Evolutionary conservation across 108 stramenopile genomes (phyloP).

Genomic region (Aurantiochytrium sp.): DNA sequence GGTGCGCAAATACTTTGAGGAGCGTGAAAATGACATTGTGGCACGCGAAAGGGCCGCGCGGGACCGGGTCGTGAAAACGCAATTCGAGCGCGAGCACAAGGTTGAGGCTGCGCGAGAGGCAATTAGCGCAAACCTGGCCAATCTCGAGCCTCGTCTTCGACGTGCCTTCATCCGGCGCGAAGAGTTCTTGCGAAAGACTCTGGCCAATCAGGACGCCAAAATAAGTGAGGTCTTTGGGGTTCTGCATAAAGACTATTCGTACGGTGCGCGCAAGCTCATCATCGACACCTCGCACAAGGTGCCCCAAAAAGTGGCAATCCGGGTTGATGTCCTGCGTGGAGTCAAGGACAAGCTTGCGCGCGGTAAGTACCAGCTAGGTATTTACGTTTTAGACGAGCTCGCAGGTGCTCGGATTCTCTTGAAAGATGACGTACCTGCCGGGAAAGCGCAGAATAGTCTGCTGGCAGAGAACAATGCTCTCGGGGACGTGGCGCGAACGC

Average conservation of each 20-base stretch:
- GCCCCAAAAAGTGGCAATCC: neutral
- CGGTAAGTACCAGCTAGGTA: neutral
- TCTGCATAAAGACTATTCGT: neutral
- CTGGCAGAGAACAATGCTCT: neutral
- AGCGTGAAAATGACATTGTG: neutral
- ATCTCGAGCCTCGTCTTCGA: neutral
- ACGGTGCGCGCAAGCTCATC: neutral
- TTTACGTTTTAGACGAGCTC: neutral
- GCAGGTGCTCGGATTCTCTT: neutral
- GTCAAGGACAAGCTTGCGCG: neutral
- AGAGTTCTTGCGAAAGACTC: neutral
- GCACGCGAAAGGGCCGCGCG: neutral
- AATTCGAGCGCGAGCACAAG: neutral
- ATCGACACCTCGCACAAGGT: neutral
- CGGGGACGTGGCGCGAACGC: neutral
- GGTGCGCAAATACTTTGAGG: neutral
- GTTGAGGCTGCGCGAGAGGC: neutral
- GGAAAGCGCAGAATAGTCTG: neutral
- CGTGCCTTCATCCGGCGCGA: neutral
- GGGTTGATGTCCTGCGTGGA: neutral
- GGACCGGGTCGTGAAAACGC: neutral
- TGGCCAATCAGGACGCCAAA: neutral
- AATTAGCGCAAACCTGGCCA: neutral
- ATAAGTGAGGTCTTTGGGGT: neutral
- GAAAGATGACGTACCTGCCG: neutral